Conservation (phyloP, 352 stramenopile species). For the Phytophthora pini region DNA sequence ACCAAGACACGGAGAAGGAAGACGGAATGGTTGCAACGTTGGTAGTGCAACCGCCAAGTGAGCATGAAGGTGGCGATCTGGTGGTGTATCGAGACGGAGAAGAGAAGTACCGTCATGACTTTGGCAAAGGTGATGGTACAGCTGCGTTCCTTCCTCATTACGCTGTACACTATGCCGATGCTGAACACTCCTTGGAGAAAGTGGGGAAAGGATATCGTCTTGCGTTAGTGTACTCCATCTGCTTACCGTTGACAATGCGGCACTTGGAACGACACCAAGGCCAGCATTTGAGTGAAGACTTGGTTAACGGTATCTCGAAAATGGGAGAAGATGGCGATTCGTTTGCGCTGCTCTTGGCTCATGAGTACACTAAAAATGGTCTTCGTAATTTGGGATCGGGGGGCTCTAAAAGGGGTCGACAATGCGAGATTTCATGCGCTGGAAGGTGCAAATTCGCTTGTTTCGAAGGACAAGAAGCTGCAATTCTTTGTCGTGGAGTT, state of each 20-base stretch:
- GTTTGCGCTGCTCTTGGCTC: background rate
- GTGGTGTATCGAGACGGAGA: slow-evolving; percentile 21
- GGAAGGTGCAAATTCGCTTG: background rate
- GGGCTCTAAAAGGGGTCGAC: background rate
- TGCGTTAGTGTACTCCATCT: slow-evolving; percentile 12
- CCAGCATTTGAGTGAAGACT: background rate
- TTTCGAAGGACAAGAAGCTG: background rate
- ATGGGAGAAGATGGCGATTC: background rate
- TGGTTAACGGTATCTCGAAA: background rate
- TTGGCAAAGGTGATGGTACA: slow-evolving; percentile 21
- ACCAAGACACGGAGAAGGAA: slow-evolving; percentile 50
- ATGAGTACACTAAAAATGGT: background rate
- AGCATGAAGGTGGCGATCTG: slow-evolving; percentile 31
- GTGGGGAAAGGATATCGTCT: slow-evolving; percentile 33
- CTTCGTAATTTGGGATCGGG: background rate
- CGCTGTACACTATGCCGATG: slow-evolving; percentile 36
- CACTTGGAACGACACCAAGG: background rate
- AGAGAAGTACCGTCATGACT: slow-evolving; percentile 23
- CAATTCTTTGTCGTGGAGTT: background rate
- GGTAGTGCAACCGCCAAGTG: slow-evolving; percentile 39
- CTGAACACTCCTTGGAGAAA: slow-evolving; percentile 25
- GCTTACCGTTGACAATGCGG: background rate
- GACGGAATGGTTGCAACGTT: slow-evolving; percentile 37
- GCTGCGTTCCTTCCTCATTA: slow-evolving; percentile 23
- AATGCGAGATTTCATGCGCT: background rate